Percentiles rank a stretch among this genome's conserved stretches.
These are phyloP conservation scores for Amaranthus palmeri DNA, from an alignment of 148 eudicot species.

Conservation along the genomic window DNA sequence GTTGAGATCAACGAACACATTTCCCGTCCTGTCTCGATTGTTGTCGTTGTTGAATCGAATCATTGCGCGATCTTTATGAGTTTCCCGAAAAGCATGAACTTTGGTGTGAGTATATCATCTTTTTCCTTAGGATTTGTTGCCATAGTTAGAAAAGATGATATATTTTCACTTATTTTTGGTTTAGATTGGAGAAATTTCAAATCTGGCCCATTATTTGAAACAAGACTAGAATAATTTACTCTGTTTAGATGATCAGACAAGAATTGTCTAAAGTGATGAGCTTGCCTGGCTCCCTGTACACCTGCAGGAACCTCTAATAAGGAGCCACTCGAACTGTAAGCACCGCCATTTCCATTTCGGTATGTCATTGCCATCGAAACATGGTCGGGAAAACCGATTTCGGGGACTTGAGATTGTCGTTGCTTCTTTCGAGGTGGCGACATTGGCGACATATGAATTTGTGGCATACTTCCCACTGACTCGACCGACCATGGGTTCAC, in stretches of 20 bases:
- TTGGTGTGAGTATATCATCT: constrained; percentile 28
- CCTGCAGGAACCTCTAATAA: constrained; percentile 57
- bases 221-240: constrained; percentile 49
- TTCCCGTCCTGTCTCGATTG: constrained; percentile 28
- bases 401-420: constrained; percentile 26
- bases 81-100: constrained; percentile 67
- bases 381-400: constrained; percentile 32
- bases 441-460: constrained; percentile 36
- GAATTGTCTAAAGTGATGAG: constrained; percentile 71
- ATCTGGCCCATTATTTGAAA: constrained; percentile 26
- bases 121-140: constrained; percentile 34
- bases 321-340: constrained; percentile 28
- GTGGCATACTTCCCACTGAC: constrained; percentile 37
- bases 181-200: constrained; percentile 18
- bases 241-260: constrained; percentile 68
- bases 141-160: constrained; percentile 52
- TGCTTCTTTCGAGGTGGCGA: constrained; percentile 42
- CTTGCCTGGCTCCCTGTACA: constrained; percentile 99
- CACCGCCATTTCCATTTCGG: constrained; percentile 6
- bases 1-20: constrained; percentile 43
- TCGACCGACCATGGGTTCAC: constrained; percentile 51
- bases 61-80: constrained; percentile 48
- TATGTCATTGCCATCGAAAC: constrained; percentile 15
- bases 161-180: constrained; percentile 21
- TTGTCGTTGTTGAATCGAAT: constrained; percentile 40